A percentile compares a stretch with the other conserved stretches of the same genome.
Conservation (phyloP, 257 asterid genomes). For the Rehmannia glutinosa region DNA sequence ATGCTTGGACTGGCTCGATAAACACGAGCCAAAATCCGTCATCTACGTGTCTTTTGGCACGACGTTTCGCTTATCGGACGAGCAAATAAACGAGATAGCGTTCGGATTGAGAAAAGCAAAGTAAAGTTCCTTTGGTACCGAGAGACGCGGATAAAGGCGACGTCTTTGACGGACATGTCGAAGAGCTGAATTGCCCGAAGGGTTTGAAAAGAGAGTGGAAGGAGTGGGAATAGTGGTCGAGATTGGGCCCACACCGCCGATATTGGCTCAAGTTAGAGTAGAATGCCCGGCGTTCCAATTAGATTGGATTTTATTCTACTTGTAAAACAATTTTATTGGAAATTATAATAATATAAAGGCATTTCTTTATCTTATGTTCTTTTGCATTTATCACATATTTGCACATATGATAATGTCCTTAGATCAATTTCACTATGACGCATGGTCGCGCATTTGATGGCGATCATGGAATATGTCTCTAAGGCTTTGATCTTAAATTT, state of each 20-base stretch:
- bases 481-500: too few relatives aligned
- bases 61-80: conserved; percentile 28
- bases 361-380: too few relatives aligned
- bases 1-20: conserved; percentile 34
- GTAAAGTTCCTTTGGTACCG: conserved; percentile 40
- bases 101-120: conserved; percentile 35
- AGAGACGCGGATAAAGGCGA: conserved; percentile 42
- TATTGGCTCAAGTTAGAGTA: conserved; percentile 40
- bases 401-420: too few relatives aligned
- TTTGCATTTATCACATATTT: too few relatives aligned
- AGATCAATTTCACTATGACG: too few relatives aligned
- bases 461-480: too few relatives aligned
- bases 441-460: too few relatives aligned
- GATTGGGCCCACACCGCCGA: conserved; percentile 50
- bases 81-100: conserved; percentile 35
- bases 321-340: too few relatives aligned
- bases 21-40: conserved; percentile 33
- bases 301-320: too few relatives aligned
- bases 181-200: conserved; percentile 20
- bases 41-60: conserved; percentile 41
- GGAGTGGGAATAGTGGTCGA: conserved; percentile 30
- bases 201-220: conserved; percentile 30
- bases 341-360: too few relatives aligned
- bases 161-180: conserved; percentile 17
- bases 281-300: too few relatives aligned